phyloP scores from a whole-genome alignment of 2,329 filamentous ascomycete species.

The Anisogramma anomala region DNA sequence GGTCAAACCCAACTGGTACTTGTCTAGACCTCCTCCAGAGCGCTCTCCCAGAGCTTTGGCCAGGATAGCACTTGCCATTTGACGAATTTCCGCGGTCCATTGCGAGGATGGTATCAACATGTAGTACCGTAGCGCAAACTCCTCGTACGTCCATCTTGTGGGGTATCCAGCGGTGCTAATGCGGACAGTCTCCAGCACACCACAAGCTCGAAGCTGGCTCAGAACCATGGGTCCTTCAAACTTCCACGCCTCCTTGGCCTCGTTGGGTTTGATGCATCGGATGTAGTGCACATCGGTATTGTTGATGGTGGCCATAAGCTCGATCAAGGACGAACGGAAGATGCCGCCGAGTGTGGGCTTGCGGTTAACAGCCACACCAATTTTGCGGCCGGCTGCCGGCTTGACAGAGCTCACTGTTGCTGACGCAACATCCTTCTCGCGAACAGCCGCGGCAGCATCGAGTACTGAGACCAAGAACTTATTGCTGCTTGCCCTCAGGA shows the following conservation, averaged over 20 bases:
- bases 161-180: conserved; percentile 97
- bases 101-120: conserved; percentile 84
- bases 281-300: conserved; percentile 98
- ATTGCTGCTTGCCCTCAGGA: conserved; percentile 75
- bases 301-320: conserved; percentile 96
- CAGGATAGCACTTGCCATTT: conserved; percentile 89
- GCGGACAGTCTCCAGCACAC: conserved; percentile 95
- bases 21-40: conserved; percentile 66
- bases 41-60: conserved; percentile 74
- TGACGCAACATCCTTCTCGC: conserved; percentile 72
- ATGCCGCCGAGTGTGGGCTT: conserved; percentile 97
- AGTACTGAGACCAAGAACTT: conserved; percentile 74
- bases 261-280: conserved; percentile 97
- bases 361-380: conserved; percentile 83
- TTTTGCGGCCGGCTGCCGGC: conserved; percentile 69
- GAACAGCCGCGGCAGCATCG: conserved; percentile 71
- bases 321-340: conserved; percentile 96
- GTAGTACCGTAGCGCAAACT: conserved; percentile 95
- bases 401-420: conserved; percentile 62
- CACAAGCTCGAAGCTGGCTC: conserved; percentile 91
- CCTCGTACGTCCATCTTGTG: conserved; percentile 96
- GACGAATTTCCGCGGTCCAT: conserved; percentile 87
- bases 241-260: conserved; percentile 92
- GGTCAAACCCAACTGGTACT: conserved; percentile 92
- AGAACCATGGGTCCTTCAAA: conserved; percentile 99